A percentile compares a stretch with the other conserved stretches of the same genome.
Evolutionary conservation across 1,284 basidiomycete species (phyloP).

Genomic region (Cryptococcus amylolentus): DNA sequence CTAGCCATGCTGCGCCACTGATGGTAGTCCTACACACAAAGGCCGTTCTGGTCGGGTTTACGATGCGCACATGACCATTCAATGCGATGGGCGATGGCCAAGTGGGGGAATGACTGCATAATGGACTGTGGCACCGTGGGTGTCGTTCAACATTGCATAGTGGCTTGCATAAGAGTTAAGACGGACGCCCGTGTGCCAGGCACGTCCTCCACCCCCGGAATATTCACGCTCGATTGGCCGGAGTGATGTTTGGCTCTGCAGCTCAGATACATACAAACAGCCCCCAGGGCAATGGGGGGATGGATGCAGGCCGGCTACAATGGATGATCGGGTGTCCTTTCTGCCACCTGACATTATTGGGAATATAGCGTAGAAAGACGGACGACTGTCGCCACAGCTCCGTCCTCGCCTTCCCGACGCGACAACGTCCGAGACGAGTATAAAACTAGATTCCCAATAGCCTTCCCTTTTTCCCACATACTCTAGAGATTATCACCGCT

Average conservation of each 20-base stretch:
- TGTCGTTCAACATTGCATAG: not conserved
- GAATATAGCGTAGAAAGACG: not conserved
- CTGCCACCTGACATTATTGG: not conserved
- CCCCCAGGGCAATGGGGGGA: too few species aligned
- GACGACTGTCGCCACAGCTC: not conserved
- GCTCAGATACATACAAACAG: too few species aligned
- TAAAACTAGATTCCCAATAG: not conserved
- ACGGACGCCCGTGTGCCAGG: not conserved
- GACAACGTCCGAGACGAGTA: not conserved
- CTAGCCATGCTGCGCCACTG: too few species aligned
- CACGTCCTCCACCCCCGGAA: not conserved
- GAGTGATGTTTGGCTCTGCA: not conserved
- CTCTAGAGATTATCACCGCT: not conserved
- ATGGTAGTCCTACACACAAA: too few species aligned
- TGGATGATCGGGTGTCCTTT: not conserved
- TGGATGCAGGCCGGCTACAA: too few species aligned
- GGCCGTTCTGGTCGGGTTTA: too few species aligned
- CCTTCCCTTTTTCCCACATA: not conserved
- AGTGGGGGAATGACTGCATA: too few species aligned
- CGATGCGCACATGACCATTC: too few species aligned
- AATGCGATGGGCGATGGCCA: too few species aligned
- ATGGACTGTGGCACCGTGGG: too few species aligned
- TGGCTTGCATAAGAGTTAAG: not conserved
- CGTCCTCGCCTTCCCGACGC: not conserved
- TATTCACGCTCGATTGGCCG: not conserved